phyloP scores from a whole-genome alignment of 2,329 filamentous ascomycete genomes.

The Dothiorella sarmentorum region DNA sequence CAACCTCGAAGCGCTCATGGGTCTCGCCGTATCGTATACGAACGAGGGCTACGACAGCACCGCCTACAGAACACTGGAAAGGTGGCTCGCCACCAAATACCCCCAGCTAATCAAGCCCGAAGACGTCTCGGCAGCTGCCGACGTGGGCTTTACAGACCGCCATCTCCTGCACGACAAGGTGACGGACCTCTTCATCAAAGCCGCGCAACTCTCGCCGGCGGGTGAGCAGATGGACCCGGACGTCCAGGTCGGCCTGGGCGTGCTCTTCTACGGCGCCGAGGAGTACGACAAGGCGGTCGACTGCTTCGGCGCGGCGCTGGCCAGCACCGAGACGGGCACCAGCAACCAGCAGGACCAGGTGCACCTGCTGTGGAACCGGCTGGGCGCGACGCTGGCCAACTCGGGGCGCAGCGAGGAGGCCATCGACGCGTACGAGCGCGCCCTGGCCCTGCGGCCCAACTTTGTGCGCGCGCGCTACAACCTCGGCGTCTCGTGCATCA shows the following conservation, averaged over 20 bases:
- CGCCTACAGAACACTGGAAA: slow-evolving; percentile 91
- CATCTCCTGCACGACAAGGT: slow-evolving; percentile 86
- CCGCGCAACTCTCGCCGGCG: slow-evolving; percentile 85
- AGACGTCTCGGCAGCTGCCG: slow-evolving; percentile 69
- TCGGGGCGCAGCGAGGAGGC: slow-evolving; percentile 90
- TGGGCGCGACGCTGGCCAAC: slow-evolving; percentile 94
- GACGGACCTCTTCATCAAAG: slow-evolving; percentile 84
- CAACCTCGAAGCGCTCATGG: slow-evolving; percentile 90
- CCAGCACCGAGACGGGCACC: slow-evolving; percentile 76
- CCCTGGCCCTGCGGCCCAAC: slow-evolving; percentile 84
- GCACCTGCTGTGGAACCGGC: slow-evolving; percentile 94
- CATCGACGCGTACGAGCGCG: slow-evolving; percentile 93
- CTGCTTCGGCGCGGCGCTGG: slow-evolving; percentile 91
- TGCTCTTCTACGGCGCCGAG: slow-evolving; percentile 95
- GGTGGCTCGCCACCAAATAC: slow-evolving; percentile 96
- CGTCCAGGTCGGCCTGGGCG: slow-evolving; percentile 93
- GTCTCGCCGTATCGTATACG: slow-evolving; percentile 91
- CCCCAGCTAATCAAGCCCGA: slow-evolving; percentile 64
- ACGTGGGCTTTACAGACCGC: slow-evolving; percentile 92
- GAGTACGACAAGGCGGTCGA: slow-evolving; percentile 98
- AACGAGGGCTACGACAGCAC: slow-evolving; percentile 98
- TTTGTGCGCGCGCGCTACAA: slow-evolving; percentile 98
- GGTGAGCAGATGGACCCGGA: slow-evolving; percentile 97
- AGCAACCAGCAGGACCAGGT: slow-evolving; percentile 83
- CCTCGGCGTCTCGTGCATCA: slow-evolving; percentile 92